Conservation (phyloP, 345 rosid species). For the Salix dunnii region DNA sequence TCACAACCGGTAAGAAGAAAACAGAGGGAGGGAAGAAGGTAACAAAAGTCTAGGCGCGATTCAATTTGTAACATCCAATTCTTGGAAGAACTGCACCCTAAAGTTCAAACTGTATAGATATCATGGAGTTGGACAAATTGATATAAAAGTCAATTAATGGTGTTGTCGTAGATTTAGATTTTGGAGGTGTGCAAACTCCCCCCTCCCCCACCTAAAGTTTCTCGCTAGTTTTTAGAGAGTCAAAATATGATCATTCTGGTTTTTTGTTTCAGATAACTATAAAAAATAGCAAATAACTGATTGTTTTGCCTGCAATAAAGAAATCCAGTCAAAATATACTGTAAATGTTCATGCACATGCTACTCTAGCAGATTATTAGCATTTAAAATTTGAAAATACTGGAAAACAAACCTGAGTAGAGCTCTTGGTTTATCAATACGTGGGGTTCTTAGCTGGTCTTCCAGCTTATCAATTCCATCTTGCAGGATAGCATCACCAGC, state of each 20-base stretch:
- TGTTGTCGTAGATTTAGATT: neutral
- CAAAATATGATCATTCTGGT: neutral
- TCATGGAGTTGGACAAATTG: neutral
- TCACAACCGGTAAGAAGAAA: neutral
- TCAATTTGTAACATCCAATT: neutral
- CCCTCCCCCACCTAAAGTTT: neutral
- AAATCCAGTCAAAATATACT: neutral
- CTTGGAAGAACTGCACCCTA: neutral
- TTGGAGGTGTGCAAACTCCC: neutral
- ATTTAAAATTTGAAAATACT: neutral
- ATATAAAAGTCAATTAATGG: neutral
- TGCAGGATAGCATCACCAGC: constrained; percentile 16
- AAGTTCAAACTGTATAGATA: neutral
- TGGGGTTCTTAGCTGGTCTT: constrained; percentile 22
- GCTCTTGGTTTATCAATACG: constrained; percentile 20
- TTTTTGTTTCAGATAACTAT: neutral
- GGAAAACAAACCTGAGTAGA: constrained; percentile 35
- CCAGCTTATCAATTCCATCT: constrained; percentile 25
- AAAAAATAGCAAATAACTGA: neutral
- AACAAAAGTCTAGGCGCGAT: neutral
- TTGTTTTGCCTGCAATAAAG: neutral
- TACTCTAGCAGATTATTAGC: neutral
- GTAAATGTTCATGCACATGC: neutral
- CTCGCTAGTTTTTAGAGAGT: neutral
- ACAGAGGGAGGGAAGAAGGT: neutral